These are phyloP conservation scores for Alternaria gansuensis DNA, from an alignment of 2,329 filamentous ascomycete species.

Conservation along the genomic window DNA sequence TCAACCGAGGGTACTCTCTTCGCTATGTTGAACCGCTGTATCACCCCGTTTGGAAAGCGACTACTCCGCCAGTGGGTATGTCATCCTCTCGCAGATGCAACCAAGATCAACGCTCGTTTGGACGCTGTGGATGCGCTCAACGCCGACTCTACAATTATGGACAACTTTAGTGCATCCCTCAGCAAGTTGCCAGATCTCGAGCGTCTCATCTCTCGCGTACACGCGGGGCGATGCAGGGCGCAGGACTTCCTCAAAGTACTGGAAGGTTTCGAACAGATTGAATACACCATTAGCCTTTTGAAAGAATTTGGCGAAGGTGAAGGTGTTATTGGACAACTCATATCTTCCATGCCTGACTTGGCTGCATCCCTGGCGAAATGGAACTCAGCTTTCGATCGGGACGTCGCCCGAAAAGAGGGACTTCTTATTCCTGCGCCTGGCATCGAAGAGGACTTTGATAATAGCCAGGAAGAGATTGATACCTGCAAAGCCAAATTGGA, in stretches of 20 bases:
- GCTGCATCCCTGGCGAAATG: slow-evolving; percentile 78
- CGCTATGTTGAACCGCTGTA: slow-evolving; percentile 87
- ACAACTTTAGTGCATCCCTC: slow-evolving; percentile 87
- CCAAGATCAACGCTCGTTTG: slow-evolving; percentile 89
- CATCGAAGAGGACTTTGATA: slow-evolving; percentile 91
- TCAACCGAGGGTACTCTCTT: slow-evolving; percentile 87
- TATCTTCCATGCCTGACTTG: slow-evolving; percentile 86
- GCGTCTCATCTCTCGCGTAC: slow-evolving; percentile 90
- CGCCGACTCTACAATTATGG: slow-evolving; percentile 78
- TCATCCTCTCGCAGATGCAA: slow-evolving; percentile 86
- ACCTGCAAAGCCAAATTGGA: slow-evolving; percentile 77
- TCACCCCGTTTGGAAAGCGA: slow-evolving; percentile 96
- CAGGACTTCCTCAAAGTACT: slow-evolving; percentile 94
- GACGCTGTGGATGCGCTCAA: slow-evolving; percentile 96
- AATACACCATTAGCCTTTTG: slow-evolving; percentile 87
- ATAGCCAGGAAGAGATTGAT: slow-evolving; percentile 79
- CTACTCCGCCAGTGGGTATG: slow-evolving; percentile 97
- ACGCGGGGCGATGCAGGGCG: slow-evolving; percentile 87
- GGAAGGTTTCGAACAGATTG: slow-evolving; percentile 97
- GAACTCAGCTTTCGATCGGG: slow-evolving; percentile 90
- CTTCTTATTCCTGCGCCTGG: slow-evolving; percentile 85
- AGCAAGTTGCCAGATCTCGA: slow-evolving; percentile 94
- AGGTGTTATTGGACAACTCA: slow-evolving; percentile 83
- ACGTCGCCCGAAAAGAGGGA: slow-evolving; percentile 78
- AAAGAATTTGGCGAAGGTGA: slow-evolving; percentile 77